A percentile compares a stretch with the other conserved stretches of the same genome.
These are phyloP conservation scores for Exophiala alcalophila DNA, from an alignment of 2,329 filamentous ascomycete genomes.

Conservation along the genomic window DNA sequence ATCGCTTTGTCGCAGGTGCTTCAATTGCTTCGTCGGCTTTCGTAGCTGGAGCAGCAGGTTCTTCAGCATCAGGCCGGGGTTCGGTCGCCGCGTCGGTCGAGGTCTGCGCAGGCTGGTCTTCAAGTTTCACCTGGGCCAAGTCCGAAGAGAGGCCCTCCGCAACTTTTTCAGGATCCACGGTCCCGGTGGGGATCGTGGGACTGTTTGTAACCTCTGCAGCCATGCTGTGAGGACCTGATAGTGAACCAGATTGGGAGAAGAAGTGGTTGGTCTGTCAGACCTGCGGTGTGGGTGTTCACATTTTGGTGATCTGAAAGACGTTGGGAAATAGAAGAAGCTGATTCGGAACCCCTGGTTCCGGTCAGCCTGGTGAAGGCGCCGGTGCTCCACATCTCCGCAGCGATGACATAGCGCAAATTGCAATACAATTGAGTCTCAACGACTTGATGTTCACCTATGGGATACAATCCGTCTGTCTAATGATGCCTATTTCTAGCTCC, in stretches of 20 bases:
- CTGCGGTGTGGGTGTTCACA: constrained; percentile 7
- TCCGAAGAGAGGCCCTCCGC: constrained; percentile 14
- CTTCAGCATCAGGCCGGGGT: background rate
- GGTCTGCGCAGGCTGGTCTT: constrained; percentile 4
- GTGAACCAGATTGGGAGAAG: background rate
- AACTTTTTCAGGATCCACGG: constrained; percentile 25
- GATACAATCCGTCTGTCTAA: no score
- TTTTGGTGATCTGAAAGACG: constrained; percentile 4
- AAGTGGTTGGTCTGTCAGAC: background rate
- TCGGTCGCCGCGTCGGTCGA: background rate
- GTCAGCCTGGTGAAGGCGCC: constrained; percentile 11
- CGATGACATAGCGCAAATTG: background rate
- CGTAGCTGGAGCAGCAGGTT: constrained; percentile 2
- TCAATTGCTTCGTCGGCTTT: constrained; percentile 1
- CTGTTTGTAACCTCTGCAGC: constrained; percentile 12
- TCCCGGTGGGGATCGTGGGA: constrained; percentile 2
- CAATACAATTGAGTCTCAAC: background rate
- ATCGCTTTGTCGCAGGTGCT: constrained; percentile 3
- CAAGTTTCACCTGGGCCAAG: constrained; percentile 17
- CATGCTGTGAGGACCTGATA: constrained; percentile 10
- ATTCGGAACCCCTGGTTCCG: constrained; percentile 17
- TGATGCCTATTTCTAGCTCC: no score
- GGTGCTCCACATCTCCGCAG: no score
- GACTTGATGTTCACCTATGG: no score
- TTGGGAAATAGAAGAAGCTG: constrained; percentile 9